phyloP scores from a whole-genome alignment of 2,329 filamentous ascomycete species.

The Microthyrium microscopicum region DNA sequence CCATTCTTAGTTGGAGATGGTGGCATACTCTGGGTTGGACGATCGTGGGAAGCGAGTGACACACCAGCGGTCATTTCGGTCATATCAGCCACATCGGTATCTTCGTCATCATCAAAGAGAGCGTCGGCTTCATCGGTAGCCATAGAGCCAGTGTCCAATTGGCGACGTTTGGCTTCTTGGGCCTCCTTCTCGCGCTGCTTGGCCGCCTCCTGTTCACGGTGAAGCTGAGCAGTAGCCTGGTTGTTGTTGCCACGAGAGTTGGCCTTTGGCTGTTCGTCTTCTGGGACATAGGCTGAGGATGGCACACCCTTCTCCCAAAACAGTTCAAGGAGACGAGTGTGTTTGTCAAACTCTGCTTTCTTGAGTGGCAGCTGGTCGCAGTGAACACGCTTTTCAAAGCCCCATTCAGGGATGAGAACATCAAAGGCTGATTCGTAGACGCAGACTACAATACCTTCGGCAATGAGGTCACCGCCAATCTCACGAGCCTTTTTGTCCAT shows the following conservation, averaged over 20 bases:
- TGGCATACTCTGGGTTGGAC: slow-evolving; percentile 87
- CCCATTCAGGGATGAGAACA: slow-evolving; percentile 92
- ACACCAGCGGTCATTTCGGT: slow-evolving; percentile 87
- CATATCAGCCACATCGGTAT: slow-evolving; percentile 55
- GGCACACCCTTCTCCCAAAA: slow-evolving; percentile 99
- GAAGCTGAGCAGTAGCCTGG: slow-evolving; percentile 57
- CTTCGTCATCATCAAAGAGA: slow-evolving; percentile 87
- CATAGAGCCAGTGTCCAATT: slow-evolving; percentile 88
- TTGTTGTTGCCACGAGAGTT: slow-evolving; percentile 57
- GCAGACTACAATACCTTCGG: slow-evolving; percentile 87
- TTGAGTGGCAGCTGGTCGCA: slow-evolving; percentile 94
- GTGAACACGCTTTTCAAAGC: slow-evolving; percentile 97
- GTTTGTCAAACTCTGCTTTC: slow-evolving; percentile 98
- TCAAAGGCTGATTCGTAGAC: slow-evolving; percentile 99
- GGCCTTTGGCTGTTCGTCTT: slow-evolving; percentile 87
- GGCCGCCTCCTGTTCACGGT: slow-evolving; percentile 67
- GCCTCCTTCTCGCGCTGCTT: slow-evolving; percentile 69
- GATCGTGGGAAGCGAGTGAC: slow-evolving; percentile 57
- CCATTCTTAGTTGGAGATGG: slow-evolving; percentile 72
- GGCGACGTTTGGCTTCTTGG: slow-evolving; percentile 80
- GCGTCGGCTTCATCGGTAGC: slow-evolving; percentile 86
- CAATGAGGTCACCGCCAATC: slow-evolving; percentile 77
- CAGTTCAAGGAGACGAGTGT: slow-evolving; percentile 80
- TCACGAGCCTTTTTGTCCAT: slow-evolving; percentile 89
- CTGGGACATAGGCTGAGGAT: slow-evolving; percentile 87